These are phyloP conservation scores for Odontarrhena argentea DNA, from an alignment of 345 rosid genomes.

Conservation along the genomic window DNA sequence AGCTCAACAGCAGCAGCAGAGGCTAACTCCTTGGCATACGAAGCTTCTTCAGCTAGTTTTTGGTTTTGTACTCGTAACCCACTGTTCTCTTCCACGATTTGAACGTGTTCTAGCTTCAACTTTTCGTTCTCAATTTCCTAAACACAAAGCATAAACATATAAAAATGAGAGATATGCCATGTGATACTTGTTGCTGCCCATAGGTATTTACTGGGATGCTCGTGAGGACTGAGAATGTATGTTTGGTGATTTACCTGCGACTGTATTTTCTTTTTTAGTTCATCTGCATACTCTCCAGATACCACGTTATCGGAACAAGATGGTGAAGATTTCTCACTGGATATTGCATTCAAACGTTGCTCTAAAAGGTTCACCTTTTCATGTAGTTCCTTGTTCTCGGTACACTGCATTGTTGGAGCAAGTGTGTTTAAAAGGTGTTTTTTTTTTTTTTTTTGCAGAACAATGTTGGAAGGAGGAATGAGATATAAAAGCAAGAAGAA, in stretches of 20 bases:
- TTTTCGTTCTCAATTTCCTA: slow-evolving; percentile 87
- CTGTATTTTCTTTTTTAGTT: slow-evolving; percentile 75
- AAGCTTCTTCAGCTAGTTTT: slow-evolving; percentile 93
- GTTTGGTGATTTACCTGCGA: slow-evolving; percentile 57
- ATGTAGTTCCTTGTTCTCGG: slow-evolving; percentile 78
- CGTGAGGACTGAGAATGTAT: slow-evolving; percentile 23
- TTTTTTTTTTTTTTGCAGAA: background rate
- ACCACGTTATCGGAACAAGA: slow-evolving; percentile 47
- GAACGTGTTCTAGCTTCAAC: slow-evolving; percentile 79
- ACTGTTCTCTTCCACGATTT: slow-evolving; percentile 86
- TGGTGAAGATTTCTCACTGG: slow-evolving; percentile 49
- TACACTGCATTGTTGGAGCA: slow-evolving; percentile 56
- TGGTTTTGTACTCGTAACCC: slow-evolving; percentile 85
- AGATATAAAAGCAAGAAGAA: slow-evolving; percentile 22
- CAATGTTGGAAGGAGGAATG: slow-evolving; percentile 10
- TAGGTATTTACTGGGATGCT: slow-evolving; percentile 13
- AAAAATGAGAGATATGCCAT: slow-evolving; percentile 2
- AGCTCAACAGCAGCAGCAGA: slow-evolving; percentile 99
- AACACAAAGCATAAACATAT: slow-evolving; percentile 27
- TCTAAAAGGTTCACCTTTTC: slow-evolving; percentile 75
- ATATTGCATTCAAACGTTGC: slow-evolving; percentile 61
- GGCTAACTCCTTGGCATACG: slow-evolving; percentile 94
- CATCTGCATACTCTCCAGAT: slow-evolving; percentile 61
- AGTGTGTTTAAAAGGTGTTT: slow-evolving; percentile 8
- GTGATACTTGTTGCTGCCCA: too few relatives aligned